These are phyloP conservation scores for Microcos paniculata DNA, from an alignment of 345 rosid genomes.

Conservation along the genomic window DNA sequence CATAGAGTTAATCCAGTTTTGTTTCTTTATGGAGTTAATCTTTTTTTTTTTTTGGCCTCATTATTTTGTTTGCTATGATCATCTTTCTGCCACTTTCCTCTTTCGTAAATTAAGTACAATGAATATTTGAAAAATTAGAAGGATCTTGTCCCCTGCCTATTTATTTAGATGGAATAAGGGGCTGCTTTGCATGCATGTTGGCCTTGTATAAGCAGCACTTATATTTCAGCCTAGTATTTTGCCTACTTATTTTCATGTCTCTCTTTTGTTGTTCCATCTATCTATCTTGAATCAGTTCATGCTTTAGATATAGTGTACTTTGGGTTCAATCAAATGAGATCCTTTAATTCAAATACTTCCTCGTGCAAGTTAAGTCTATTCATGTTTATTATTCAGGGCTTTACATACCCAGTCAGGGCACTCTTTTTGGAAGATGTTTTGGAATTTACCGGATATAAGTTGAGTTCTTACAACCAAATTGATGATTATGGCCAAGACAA, in stretches of 20 bases:
- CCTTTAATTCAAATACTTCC: background rate
- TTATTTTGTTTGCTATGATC: too few species aligned
- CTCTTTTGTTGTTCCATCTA: background rate
- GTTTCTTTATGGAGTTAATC: background rate
- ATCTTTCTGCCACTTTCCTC: background rate
- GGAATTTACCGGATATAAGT: conserved; percentile 87
- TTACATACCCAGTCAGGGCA: conserved; percentile 80
- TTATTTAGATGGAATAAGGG: background rate
- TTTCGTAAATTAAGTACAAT: background rate
- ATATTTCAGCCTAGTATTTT: background rate
- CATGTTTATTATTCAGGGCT: conserved; percentile 58
- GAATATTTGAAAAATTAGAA: background rate
- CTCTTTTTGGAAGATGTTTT: conserved; percentile 87
- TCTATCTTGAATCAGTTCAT: background rate
- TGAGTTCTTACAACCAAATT: conserved; percentile 87
- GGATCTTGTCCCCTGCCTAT: background rate
- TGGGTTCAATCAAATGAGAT: background rate
- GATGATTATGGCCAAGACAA: conserved; percentile 99
- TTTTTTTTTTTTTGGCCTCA: background rate
- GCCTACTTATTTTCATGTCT: background rate
- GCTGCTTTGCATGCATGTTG: background rate
- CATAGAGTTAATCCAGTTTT: background rate
- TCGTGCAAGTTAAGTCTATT: background rate
- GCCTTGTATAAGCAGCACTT: background rate
- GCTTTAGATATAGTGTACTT: background rate